Base-by-base conservation (phyloP, 2,329 filamentous ascomycete species). In the Salinomyces thailandicus region DNA sequence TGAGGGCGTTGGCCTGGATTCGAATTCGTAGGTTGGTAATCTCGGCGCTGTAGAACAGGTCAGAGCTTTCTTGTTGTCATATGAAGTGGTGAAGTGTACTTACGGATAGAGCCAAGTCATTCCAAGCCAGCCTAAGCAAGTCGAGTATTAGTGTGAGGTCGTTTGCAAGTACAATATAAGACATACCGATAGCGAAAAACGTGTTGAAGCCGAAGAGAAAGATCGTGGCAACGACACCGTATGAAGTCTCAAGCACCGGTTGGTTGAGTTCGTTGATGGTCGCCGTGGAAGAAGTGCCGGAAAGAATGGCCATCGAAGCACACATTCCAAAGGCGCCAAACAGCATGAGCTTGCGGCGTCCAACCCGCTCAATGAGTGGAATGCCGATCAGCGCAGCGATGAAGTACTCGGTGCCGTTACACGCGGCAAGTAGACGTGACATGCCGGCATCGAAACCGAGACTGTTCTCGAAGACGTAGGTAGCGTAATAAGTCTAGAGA, bases 281-380 rank as follows among this genome's bases (percentile, higher is more conserved):
- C 9, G 22, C 22, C 22, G 22, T 26, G 22, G 22, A 26, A 26
- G 22, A 26, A n/a, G 9, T 49, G 9, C 51, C 51, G 5, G 50
- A 55, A 5, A 57, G 41, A 9, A 59, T 42, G 5, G 43, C 45
- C 53, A 57, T 57, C 4, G 51, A 59, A 5, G 35, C 19, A 15
- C 43, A 38, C 34, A 45, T 42, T 16, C 75, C 76, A 22, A 72
- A 60, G 0, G 75, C 74, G 35, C 80, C 79, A 43, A 81, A 73
- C 15, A 85, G 60, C 77, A 85, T 84, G 42, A 85, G 69, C 51
- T 73, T 72, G n/a, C 81, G 71, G 18, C 81, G 64, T 11, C 67
- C 67, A 35, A 68, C 55, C 35, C 59, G 62, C 44, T 71, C 67
- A 37, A 71, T 62, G 5, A 57, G 47, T 43, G 54, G 60, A 5